Percentiles rank a stretch among this genome's conserved stretches.
phyloP scores from a whole-genome alignment of 805 yeast species.

The Schizosaccharomyces lindneri region DNA sequence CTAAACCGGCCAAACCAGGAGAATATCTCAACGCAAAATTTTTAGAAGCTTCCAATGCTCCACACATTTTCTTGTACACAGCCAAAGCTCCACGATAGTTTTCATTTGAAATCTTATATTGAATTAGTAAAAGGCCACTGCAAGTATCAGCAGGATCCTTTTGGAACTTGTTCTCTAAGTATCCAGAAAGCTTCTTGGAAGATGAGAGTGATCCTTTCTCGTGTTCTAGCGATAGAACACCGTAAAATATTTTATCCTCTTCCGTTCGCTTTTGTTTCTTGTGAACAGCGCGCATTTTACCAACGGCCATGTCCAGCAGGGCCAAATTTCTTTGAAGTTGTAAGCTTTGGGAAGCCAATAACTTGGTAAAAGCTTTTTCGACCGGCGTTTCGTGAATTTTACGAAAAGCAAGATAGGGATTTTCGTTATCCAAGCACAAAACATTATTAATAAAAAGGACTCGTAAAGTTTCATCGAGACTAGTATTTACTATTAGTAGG shows the following conservation, averaged over 20 bases:
- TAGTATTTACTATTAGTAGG: neutral
- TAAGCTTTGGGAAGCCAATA: neutral
- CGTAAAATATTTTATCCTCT: neutral
- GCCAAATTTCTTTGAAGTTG: neutral
- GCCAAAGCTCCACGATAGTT: neutral
- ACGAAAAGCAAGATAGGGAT: neutral
- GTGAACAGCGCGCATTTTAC: neutral
- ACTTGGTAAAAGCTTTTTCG: neutral
- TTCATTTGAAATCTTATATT: neutral
- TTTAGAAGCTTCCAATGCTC: neutral
- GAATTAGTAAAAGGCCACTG: neutral
- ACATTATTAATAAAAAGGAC: neutral
- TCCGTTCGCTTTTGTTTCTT: neutral
- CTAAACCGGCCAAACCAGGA: neutral
- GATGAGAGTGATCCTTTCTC: neutral
- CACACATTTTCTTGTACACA: neutral
- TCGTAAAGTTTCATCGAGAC: neutral
- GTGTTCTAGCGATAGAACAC: neutral
- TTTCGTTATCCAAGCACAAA: neutral
- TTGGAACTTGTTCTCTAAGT: neutral
- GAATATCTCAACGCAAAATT: neutral
- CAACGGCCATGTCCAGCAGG: slow-evolving; percentile 1
- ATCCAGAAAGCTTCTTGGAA: neutral
- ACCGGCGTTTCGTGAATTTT: neutral
- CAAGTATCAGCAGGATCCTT: neutral